Base-by-base conservation (phyloP, 495 filamentous ascomycete genomes). In the Neurospora sp. region DNA sequence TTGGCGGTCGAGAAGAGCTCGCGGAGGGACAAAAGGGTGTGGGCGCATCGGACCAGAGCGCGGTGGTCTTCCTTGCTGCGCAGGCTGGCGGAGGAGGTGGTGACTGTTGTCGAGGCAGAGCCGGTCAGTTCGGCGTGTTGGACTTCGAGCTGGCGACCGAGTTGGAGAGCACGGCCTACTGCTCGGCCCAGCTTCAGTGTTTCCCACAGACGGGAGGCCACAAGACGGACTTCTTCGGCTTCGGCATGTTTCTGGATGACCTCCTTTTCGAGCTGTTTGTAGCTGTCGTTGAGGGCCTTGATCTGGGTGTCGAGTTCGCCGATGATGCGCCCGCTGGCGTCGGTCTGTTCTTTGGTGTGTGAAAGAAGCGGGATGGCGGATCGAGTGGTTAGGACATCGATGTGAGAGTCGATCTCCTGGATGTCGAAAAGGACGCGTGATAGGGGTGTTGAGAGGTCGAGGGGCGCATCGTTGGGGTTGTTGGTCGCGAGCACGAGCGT, bases 321-420 rank as follows among this genome's bases (percentile, higher is more conserved):
- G 73, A 96, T 85, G 76, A 98, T 90, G 71, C 84, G 86, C 18
- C 86, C 81, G 54, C 90, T 91, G 1, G 94, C 90, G 27, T 88
- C 86, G 46, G 90, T 89, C 76, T 95, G 92, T 69, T 87, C 84
- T 74, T 89, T 86, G 37, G 93, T 96, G 82, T 97, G 88, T 20
- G 89, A 85, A 37, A 98, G 87, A n/a, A 98, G 85, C 1, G 94
- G 92, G 8, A 95, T 85, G 16, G 96, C 93, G 69, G 92, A 92
- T 76, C 91, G 90, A 69, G 93, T 96, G 62, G 95, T 97, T 35
- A 99, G 88, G 20, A 87, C 86, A 82, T 98, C 91, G 75, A 98
- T 97, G 79, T 97, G 93, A 1, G 94, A 97, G 82, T 98, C 95
- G 74, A 99, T 91, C 81, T 98, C 96, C 80, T 99, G 96, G 18